phyloP scores from a whole-genome alignment of 345 rosid species.

The Sapria himalayana region DNA sequence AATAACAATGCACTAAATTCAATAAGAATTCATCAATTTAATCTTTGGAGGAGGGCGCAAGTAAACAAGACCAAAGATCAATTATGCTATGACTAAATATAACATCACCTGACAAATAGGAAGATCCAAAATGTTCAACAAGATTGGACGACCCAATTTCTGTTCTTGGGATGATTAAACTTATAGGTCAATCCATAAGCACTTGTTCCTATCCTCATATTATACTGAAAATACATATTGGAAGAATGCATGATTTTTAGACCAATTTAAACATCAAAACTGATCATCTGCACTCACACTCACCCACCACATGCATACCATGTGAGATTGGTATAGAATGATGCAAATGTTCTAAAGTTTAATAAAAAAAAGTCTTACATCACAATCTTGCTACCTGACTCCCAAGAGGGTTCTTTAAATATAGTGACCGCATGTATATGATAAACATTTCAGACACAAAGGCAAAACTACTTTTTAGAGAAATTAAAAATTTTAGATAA shows the following conservation, averaged over 20 bases:
- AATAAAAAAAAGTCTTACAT: constrained; percentile 17
- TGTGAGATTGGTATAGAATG: too few relatives aligned
- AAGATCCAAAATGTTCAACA: constrained; percentile 41
- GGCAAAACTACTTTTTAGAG: neutral
- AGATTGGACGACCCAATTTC: constrained; percentile 67
- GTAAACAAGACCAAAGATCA: too few relatives aligned
- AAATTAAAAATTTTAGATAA: neutral
- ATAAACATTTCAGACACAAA: constrained; percentile 1
- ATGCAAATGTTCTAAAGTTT: too few relatives aligned
- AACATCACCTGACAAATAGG: constrained; percentile 80
- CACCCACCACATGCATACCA: neutral
- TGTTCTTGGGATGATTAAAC: constrained; percentile 73
- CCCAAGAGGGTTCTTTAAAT: constrained; percentile 56
- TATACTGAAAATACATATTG: constrained; percentile 28
- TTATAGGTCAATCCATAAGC: constrained; percentile 67
- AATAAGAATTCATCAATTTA: too few relatives aligned
- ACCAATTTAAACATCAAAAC: constrained; percentile 1
- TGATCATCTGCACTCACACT: neutral
- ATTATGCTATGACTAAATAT: too few relatives aligned
- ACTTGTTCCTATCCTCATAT: constrained; percentile 68
- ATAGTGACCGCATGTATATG: constrained; percentile 18
- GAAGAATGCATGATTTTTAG: neutral
- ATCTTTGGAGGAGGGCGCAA: too few relatives aligned
- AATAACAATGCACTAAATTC: too few relatives aligned
- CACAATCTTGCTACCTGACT: constrained; percentile 58